Evolutionary conservation across 805 yeast genomes (phyloP).

Genomic region (Spathaspora girioi): DNA sequence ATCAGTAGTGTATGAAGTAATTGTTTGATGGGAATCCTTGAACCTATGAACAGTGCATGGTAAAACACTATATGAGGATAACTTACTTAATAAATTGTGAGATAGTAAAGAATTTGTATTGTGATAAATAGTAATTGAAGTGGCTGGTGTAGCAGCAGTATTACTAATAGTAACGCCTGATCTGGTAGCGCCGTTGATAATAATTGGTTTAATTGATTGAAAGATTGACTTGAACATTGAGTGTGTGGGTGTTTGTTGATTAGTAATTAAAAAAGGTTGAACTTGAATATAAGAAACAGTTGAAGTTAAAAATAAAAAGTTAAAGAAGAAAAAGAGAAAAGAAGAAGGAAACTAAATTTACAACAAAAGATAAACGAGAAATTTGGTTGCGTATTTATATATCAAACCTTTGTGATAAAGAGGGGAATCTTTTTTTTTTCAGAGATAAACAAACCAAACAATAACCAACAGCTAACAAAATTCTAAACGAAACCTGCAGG

Average conservation of each 20-base stretch:
- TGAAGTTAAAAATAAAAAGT: background rate
- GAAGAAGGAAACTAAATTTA: background rate
- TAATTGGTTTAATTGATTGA: background rate
- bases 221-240: conserved; percentile 1
- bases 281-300: background rate
- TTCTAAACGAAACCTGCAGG: background rate
- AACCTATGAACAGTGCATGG: conserved; percentile 3
- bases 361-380: background rate
- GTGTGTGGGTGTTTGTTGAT: background rate
- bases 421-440: conserved; percentile 1
- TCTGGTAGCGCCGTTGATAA: background rate
- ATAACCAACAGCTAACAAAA: background rate
- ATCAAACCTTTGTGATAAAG: background rate
- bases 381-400: background rate
- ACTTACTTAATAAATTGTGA: conserved; percentile 21
- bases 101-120: conserved; percentile 23
- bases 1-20: background rate
- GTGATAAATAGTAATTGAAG: conserved; percentile 22
- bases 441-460: background rate
- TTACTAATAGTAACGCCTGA: background rate
- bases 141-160: background rate
- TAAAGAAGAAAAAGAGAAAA: background rate
- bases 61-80: conserved; percentile 12
- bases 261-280: background rate
- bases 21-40: conserved; percentile 1